Evolutionary conservation across 176 grass and related monocot genomes (phyloP).

Genomic region (Lolium multiflorum): DNA sequence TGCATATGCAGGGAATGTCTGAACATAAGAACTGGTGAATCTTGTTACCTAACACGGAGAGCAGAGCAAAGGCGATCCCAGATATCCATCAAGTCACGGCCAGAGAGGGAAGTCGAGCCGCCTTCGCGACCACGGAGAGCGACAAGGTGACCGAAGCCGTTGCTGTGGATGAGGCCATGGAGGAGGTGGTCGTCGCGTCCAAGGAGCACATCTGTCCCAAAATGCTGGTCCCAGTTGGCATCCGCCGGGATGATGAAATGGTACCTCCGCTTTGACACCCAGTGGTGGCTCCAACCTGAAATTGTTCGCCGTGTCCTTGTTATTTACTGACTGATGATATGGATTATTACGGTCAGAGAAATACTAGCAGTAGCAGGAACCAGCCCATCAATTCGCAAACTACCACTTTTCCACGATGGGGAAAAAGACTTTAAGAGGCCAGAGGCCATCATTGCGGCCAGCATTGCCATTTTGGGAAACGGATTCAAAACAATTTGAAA

Average conservation of each 20-base stretch:
- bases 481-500: conserved; percentile 38
- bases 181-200: conserved; percentile 66
- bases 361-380: background rate
- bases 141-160: conserved; percentile 91
- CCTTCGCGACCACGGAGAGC: conserved; percentile 53
- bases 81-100: conserved; percentile 81
- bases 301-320: conserved; percentile 5
- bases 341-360: conserved; percentile 7
- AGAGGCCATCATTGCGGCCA: conserved; percentile 36
- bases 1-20: conserved; percentile 14
- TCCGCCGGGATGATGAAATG: conserved; percentile 82
- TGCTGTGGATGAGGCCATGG: conserved; percentile 86
- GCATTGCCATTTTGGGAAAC: conserved; percentile 33
- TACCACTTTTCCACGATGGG: conserved; percentile 40
- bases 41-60: conserved; percentile 66
- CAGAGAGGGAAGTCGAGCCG: conserved; percentile 61
- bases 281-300: conserved; percentile 86
- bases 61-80: conserved; percentile 90
- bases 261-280: conserved; percentile 88
- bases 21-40: background rate
- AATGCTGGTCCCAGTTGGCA: conserved; percentile 59
- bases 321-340: background rate
- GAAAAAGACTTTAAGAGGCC: conserved; percentile 32
- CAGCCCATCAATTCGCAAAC: conserved; percentile 42
- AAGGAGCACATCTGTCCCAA: conserved; percentile 50